Conservation (phyloP, 164 flowering plant species). For the Liquidambar formosana region DNA sequence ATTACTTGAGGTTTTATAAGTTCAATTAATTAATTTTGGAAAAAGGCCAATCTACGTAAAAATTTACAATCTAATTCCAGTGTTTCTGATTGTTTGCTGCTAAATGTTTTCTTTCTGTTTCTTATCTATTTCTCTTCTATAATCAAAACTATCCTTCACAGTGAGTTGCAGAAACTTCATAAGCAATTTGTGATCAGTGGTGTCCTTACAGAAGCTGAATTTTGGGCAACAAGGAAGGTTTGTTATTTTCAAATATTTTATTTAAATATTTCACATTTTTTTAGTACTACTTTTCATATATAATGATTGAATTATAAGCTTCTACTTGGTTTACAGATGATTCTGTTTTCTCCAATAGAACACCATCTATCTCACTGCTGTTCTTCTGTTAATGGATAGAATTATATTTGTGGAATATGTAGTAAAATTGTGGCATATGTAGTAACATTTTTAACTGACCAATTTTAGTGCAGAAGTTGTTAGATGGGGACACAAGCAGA, state of each 20-base stretch:
- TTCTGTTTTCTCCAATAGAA: background rate
- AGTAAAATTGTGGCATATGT: background rate
- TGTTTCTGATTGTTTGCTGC: slow-evolving; percentile 1
- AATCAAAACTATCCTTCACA: slow-evolving; percentile 32
- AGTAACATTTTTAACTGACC: background rate
- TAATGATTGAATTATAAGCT: background rate
- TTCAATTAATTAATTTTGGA: background rate
- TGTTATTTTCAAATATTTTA: background rate
- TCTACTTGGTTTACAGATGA: background rate
- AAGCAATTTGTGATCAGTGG: slow-evolving; percentile 75
- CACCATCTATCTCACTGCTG: background rate
- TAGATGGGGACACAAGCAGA: slow-evolving; percentile 45
- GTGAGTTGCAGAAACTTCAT: slow-evolving; percentile 94
- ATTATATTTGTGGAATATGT: background rate
- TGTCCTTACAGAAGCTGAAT: slow-evolving; percentile 84
- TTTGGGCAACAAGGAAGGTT: slow-evolving; percentile 97
- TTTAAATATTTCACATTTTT: background rate
- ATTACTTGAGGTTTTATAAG: background rate
- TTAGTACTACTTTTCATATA: background rate
- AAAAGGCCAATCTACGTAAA: too few species aligned
- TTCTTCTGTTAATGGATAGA: background rate
- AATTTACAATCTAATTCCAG: background rate
- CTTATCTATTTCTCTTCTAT: background rate
- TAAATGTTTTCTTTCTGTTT: background rate
- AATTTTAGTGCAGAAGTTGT: slow-evolving; percentile 63